Conservation (phyloP, 106 monocot genomes). For the Posidonia australis region DNA sequence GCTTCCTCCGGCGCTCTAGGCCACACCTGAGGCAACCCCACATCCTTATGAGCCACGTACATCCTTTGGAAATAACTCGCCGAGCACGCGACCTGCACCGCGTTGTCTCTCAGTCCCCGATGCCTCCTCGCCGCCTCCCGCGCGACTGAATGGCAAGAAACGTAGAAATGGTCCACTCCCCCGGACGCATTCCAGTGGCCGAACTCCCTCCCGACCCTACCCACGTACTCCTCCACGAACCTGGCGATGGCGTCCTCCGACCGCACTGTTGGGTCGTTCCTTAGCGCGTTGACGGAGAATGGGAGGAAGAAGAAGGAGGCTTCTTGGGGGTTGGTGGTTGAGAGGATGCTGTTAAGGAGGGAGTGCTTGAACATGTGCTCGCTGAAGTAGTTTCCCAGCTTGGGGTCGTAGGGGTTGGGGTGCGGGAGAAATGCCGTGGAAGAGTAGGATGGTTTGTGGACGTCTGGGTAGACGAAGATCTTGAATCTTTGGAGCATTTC, state of each 20-base stretch:
- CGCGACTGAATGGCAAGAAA: slow-evolving; percentile 13
- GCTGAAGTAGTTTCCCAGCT: slow-evolving; percentile 15
- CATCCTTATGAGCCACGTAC: slow-evolving; percentile 13
- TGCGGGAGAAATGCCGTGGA: slow-evolving; percentile 7
- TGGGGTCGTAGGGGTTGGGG: slow-evolving; percentile 6
- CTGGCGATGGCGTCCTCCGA: slow-evolving; percentile 5
- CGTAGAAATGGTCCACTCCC: slow-evolving; percentile 17
- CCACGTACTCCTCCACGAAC: slow-evolving; percentile 5
- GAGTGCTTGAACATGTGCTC: slow-evolving; percentile 16
- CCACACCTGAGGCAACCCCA: slow-evolving; percentile 14
- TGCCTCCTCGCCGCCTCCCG: slow-evolving; percentile 5
- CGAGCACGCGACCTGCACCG: slow-evolving; percentile 11
- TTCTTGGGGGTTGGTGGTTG: background rate
- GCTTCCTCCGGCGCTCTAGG: background rate
- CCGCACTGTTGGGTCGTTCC: slow-evolving; percentile 13
- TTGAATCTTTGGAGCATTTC: slow-evolving; percentile 4
- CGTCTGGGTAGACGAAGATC: slow-evolving; percentile 21
- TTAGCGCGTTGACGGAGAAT: slow-evolving; percentile 16
- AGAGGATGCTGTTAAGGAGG: slow-evolving; percentile 13
- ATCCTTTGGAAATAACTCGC: slow-evolving; percentile 17
- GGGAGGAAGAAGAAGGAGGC: slow-evolving; percentile 19
- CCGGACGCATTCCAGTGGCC: slow-evolving; percentile 7
- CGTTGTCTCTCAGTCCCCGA: background rate
- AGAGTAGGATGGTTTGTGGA: background rate
- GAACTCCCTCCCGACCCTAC: background rate